A percentile compares a stretch with the other conserved stretches of the same genome.
Evolutionary conservation across 345 rosid species (phyloP).

Genomic region (Pistacia integerrima): DNA sequence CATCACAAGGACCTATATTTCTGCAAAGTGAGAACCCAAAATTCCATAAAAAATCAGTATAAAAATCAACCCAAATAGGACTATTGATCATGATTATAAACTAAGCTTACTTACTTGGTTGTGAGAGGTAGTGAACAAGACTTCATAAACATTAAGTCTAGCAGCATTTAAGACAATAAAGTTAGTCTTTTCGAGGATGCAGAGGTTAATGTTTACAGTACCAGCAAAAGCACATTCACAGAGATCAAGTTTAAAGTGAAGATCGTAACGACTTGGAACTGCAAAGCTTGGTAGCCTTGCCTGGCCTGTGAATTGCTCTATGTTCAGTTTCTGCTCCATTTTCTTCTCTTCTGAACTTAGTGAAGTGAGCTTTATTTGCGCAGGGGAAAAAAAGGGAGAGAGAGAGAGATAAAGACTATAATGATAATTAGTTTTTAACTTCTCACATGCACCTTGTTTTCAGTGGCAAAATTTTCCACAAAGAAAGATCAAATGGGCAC

Average conservation of each 20-base stretch:
- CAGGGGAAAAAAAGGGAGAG: neutral
- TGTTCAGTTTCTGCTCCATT: neutral
- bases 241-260: slow-evolving; percentile 14
- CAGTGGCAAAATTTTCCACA: neutral
- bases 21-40: slow-evolving; percentile 12
- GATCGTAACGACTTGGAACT: slow-evolving; percentile 19
- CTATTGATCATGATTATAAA: neutral
- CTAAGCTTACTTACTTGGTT: slow-evolving; percentile 23
- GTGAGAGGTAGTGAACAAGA: slow-evolving; percentile 32
- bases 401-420: too few relatives aligned
- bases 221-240: slow-evolving; percentile 40
- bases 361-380: neutral
- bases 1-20: slow-evolving; percentile 23
- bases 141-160: slow-evolving; percentile 34
- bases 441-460: neutral
- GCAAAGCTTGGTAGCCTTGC: slow-evolving; percentile 24
- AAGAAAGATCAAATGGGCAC: neutral
- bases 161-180: slow-evolving; percentile 44
- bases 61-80: neutral
- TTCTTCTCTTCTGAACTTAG: neutral
- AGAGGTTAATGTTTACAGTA: slow-evolving; percentile 19
- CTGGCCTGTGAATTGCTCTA: slow-evolving; percentile 27
- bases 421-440: neutral
- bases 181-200: slow-evolving; percentile 31
- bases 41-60: neutral